These are phyloP conservation scores for Mycena latifolia DNA, from an alignment of 768 basidiomycete genomes.

Conservation along the genomic window DNA sequence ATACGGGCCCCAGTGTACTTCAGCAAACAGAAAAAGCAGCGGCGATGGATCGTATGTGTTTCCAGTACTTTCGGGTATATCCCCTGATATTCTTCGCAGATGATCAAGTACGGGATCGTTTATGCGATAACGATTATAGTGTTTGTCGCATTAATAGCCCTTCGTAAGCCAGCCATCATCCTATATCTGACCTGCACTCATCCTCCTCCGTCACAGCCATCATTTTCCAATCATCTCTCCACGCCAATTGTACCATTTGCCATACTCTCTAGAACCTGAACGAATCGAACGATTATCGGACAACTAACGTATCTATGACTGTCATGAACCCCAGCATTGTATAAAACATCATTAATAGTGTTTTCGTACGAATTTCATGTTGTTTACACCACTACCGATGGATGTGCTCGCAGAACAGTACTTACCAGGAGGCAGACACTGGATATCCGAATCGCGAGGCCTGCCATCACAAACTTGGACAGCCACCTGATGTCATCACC, in stretches of 20 bases:
- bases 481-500: too few relatives aligned
- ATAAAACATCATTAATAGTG: constrained; percentile 26
- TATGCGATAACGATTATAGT: constrained; percentile 76
- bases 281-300: constrained; percentile 22
- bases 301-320: constrained; percentile 33
- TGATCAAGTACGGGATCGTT: constrained; percentile 86
- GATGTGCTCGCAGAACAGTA: too few relatives aligned
- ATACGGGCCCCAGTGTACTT: constrained; percentile 94
- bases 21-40: constrained; percentile 89
- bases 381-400: too few relatives aligned
- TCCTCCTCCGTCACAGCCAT: constrained; percentile 57
- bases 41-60: constrained; percentile 85
- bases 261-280: constrained; percentile 43
- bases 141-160: constrained; percentile 82
- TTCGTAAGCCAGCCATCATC: constrained; percentile 65
- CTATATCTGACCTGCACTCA: constrained; percentile 24
- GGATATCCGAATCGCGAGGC: too few relatives aligned
- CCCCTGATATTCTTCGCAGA: constrained; percentile 54
- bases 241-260: constrained; percentile 76
- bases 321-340: constrained; percentile 27
- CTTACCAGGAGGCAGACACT: too few relatives aligned
- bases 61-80: constrained; percentile 6
- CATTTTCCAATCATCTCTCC: constrained; percentile 70
- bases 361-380: constrained; percentile 24
- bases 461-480: too few relatives aligned